A percentile compares a stretch with the other conserved stretches of the same genome.
phyloP scores from a whole-genome alignment of 2,329 filamentous ascomycete genomes.

The Lojkania enalia region DNA sequence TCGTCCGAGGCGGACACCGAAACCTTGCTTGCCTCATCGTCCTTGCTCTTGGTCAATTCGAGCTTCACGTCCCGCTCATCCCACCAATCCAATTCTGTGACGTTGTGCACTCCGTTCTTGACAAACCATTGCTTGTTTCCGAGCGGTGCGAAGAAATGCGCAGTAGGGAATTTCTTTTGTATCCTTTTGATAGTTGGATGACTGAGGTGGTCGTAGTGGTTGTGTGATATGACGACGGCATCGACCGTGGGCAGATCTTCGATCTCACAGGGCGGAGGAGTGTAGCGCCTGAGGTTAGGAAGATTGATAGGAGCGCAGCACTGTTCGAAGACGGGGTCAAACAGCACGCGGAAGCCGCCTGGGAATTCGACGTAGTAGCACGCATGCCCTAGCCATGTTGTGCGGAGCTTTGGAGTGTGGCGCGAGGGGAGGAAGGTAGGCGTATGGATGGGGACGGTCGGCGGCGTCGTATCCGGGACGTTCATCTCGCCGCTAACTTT shows the following conservation, averaged over 20 bases:
- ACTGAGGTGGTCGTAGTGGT: conserved; percentile 91
- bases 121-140: conserved; percentile 84
- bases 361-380: conserved; percentile 94
- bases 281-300: conserved; percentile 76
- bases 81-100: conserved; percentile 97
- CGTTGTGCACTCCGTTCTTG: conserved; percentile 68
- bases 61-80: conserved; percentile 76
- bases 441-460: conserved; percentile 65
- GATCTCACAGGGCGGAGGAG: conserved; percentile 73
- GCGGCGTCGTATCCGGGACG: conserved; percentile 64
- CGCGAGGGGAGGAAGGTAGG: conserved; percentile 69
- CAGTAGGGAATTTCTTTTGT: conserved; percentile 70
- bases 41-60: conserved; percentile 39
- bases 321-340: conserved; percentile 90
- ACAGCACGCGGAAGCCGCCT: conserved; percentile 80
- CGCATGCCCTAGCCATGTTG: conserved; percentile 94
- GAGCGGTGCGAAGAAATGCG: conserved; percentile 85
- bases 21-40: conserved; percentile 12
- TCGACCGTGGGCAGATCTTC: conserved; percentile 77
- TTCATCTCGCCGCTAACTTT: conserved; percentile 56
- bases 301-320: conserved; percentile 77
- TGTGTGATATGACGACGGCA: conserved; percentile 78
- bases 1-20: conserved; percentile 12
- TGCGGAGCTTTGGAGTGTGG: conserved; percentile 65
- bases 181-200: conserved; percentile 74